Evolutionary conservation across 2,329 filamentous ascomycete genomes (phyloP).

Genomic region (Fusarium paranaense): DNA sequence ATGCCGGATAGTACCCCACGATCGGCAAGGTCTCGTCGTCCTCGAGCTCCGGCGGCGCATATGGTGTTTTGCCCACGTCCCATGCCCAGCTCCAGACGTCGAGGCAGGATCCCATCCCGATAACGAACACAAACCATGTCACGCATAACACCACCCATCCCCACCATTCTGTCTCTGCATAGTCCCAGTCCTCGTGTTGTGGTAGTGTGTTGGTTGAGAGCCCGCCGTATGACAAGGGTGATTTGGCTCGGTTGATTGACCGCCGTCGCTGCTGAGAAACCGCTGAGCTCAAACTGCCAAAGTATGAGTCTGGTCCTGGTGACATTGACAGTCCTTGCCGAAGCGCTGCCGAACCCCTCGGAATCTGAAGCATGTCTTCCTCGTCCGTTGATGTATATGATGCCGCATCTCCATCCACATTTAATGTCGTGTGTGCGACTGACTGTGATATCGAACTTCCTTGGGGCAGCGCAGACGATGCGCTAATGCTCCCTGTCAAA

Average conservation of each 20-base stretch:
- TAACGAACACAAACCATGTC: constrained; percentile 96
- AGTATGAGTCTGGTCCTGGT: constrained; percentile 74
- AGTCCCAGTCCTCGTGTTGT: constrained; percentile 79
- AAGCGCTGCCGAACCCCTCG: constrained; percentile 58
- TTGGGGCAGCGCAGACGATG: constrained; percentile 26
- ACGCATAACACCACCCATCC: constrained; percentile 92
- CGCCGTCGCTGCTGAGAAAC: constrained; percentile 58
- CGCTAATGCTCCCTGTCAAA: constrained; percentile 42
- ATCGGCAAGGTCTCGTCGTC: constrained; percentile 96
- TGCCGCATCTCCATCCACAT: constrained; percentile 35
- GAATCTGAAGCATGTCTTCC: constrained; percentile 79
- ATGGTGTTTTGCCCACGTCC: constrained; percentile 96
- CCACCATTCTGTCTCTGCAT: constrained; percentile 97
- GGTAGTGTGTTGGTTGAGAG: constrained; percentile 62
- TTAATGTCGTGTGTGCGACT: constrained; percentile 10
- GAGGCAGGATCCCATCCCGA: constrained; percentile 95
- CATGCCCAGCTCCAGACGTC: constrained; percentile 99
- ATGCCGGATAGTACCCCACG: constrained; percentile 94
- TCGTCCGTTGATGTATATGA: constrained; percentile 78
- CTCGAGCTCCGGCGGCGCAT: constrained; percentile 93
- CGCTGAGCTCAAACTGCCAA: constrained; percentile 54
- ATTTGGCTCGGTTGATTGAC: constrained; percentile 66
- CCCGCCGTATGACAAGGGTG: constrained; percentile 68
- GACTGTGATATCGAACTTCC: constrained; percentile 27
- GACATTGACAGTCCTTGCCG: constrained; percentile 59